A percentile compares a stretch with the other conserved stretches of the same genome.
Conservation (phyloP, 1,284 basidiomycete species). For the Phlebopus sp. region DNA sequence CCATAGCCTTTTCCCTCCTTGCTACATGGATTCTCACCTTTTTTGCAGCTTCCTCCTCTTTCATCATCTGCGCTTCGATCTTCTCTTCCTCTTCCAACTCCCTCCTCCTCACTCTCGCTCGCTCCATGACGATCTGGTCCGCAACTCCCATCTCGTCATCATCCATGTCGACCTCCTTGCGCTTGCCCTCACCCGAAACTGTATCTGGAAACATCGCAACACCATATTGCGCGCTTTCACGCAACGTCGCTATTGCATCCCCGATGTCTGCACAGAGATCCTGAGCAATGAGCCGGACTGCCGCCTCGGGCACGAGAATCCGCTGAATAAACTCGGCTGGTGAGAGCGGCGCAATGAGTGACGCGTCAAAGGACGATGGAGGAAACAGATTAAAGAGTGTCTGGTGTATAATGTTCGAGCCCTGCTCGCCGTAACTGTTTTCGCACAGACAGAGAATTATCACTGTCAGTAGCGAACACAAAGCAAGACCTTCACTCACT, state of each 20-base stretch:
- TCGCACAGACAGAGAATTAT: not conserved
- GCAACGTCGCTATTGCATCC: constrained; percentile 56
- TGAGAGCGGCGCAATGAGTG: constrained; percentile 56
- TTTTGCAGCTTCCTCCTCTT: constrained; percentile 28
- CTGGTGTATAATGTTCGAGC: constrained; percentile 73
- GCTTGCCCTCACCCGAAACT: constrained; percentile 39
- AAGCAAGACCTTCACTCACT: constrained; percentile 50
- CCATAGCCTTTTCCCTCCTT: constrained; percentile 23
- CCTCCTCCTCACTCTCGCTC: constrained; percentile 57
- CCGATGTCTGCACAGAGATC: constrained; percentile 49
- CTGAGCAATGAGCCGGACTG: constrained; percentile 66
- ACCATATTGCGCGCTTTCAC: constrained; percentile 73
- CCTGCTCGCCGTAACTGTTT: constrained; percentile 74
- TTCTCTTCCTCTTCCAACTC: constrained; percentile 60
- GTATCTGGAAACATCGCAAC: constrained; percentile 74
- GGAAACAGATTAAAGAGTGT: constrained; percentile 74
- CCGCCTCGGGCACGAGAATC: constrained; percentile 74
- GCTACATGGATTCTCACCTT: constrained; percentile 24
- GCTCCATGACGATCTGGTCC: constrained; percentile 62
- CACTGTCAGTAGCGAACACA: not conserved
- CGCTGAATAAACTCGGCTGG: constrained; percentile 69
- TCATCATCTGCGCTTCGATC: constrained; percentile 37
- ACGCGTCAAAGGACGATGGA: constrained; percentile 49
- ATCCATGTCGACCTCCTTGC: constrained; percentile 32
- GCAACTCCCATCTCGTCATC: constrained; percentile 44